Conservation (phyloP, 2,329 filamentous ascomycete species). For the Didymella segeticola region DNA sequence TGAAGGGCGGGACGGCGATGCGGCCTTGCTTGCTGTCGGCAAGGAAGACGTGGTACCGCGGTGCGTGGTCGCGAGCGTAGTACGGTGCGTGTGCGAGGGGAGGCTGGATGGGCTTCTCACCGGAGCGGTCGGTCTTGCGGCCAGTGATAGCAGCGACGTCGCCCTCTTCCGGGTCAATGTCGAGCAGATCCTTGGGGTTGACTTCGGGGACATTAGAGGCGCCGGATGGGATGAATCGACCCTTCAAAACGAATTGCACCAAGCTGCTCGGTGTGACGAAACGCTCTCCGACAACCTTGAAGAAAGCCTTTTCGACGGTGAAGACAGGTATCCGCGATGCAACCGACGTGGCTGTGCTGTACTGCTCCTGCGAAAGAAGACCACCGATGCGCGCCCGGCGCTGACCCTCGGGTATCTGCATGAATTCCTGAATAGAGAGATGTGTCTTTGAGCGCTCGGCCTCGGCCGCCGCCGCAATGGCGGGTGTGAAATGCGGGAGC, state of each 20-base stretch:
- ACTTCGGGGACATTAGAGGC: constrained; percentile 75
- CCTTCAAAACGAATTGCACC: constrained; percentile 94
- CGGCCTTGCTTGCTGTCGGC: constrained; percentile 93
- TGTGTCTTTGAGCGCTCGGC: constrained; percentile 69
- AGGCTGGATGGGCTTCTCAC: constrained; percentile 72
- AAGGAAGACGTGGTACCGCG: constrained; percentile 93
- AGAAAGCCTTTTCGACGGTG: constrained; percentile 89
- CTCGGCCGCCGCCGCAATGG: constrained; percentile 69
- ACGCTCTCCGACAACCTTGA: constrained; percentile 96
- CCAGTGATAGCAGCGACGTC: constrained; percentile 86
- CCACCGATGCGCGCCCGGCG: constrained; percentile 74
- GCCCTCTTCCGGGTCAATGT: constrained; percentile 90
- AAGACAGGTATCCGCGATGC: constrained; percentile 85
- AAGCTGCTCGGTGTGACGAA: constrained; percentile 91
- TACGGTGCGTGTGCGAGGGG: constrained; percentile 91
- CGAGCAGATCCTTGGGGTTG: constrained; percentile 81
- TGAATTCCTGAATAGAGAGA: constrained; percentile 83
- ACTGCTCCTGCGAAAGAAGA: constrained; percentile 77
- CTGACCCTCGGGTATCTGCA: constrained; percentile 78
- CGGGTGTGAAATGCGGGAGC: constrained; percentile 82
- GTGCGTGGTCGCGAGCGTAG: constrained; percentile 86
- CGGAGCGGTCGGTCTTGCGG: constrained; percentile 71
- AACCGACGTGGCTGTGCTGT: constrained; percentile 75
- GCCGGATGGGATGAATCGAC: constrained; percentile 89
- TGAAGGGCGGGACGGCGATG: constrained; percentile 94